A percentile compares a stretch with the other conserved stretches of the same genome.
Evolutionary conservation across 371 early-diverging fungal species (phyloP).

Genomic region (Mucor circinelloides): DNA sequence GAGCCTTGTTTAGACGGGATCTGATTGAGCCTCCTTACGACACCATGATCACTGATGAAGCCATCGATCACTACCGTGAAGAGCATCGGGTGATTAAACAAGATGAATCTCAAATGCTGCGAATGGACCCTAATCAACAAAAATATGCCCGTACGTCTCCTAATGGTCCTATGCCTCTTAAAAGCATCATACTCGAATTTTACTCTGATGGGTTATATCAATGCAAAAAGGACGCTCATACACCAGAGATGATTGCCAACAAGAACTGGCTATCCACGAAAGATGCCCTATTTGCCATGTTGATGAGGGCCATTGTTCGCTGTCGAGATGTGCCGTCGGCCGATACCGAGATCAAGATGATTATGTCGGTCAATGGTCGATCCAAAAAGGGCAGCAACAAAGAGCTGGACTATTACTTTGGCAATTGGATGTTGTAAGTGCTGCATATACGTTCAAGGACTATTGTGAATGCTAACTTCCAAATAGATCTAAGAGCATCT

Average conservation of each 20-base stretch:
- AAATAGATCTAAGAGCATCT: constrained; percentile 26
- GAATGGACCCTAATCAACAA: constrained; percentile 30
- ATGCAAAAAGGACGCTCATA: constrained; percentile 43
- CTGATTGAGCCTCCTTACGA: constrained; percentile 26
- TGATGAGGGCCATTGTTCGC: constrained; percentile 33
- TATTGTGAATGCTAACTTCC: neutral
- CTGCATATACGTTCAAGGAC: neutral
- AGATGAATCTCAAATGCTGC: neutral
- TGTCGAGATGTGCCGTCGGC: constrained; percentile 18
- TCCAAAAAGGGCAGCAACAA: constrained; percentile 31
- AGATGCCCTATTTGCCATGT: constrained; percentile 42
- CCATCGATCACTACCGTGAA: constrained; percentile 33
- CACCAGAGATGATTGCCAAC: constrained; percentile 37
- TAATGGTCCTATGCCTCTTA: constrained; percentile 37
- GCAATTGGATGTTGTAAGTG: constrained; percentile 47
- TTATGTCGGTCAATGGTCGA: constrained; percentile 38
- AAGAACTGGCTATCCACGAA: constrained; percentile 39
- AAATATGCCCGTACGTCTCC: constrained; percentile 32
- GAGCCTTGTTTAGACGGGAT: constrained; percentile 20
- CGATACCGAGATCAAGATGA: constrained; percentile 29
- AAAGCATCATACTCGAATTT: constrained; percentile 41
- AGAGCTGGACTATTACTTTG: constrained; percentile 41
- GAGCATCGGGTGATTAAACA: constrained; percentile 28
- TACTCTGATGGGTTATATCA: constrained; percentile 31
- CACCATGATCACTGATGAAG: constrained; percentile 31